Evolutionary conservation across 2,329 filamentous ascomycete species (phyloP), one percentile per base, ranked within the genome.

Genomic region (Pseudomassariella vexata): DNA sequence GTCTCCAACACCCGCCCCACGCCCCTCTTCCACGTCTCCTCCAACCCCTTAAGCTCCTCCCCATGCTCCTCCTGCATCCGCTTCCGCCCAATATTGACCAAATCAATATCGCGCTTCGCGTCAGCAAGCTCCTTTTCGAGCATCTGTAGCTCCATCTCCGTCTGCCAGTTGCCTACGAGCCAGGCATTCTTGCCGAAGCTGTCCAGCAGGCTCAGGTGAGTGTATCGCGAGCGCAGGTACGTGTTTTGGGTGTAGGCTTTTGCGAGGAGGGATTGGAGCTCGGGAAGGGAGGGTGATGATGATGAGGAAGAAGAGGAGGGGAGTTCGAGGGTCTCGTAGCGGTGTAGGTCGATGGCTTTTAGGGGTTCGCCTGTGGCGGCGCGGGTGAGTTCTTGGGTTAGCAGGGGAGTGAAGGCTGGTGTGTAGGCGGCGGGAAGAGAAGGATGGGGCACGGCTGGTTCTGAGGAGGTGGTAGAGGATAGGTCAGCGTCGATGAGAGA

Each of bases 151-250:
- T 86, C 73, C 25, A 76, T 75, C 60, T 95, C 90, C 14, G 88
- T 59, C 45, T 85, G 78, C 47, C 81, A 76, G 58, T 98, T 98
- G 5, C 77, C 77, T 7, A 94, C 73, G 34, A 98, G 68, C 90
- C 92, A 96, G 8, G 86, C 82, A 57, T 95, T 95, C 62, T 86
- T 86, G 45, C 90, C 92, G 57, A 81, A 81, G 30, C 70, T 70
- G 48, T 92, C 85, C 14, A 95, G 73, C n/a, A 95, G 69, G 2
- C 68, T 64, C 12, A 95, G 74, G 57, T 76, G 69, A 19, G 66
- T 48, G 21, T 63, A 55, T 4, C 76, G 70, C n/a, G 59, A 49
- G 9, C 54, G 43, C 9, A 79, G 64, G 56, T 78, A 75, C n/a
- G 65, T 53, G 24, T 61, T 64, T 29, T 66, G 59, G 1, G 69